A percentile compares a stretch with the other conserved stretches of the same genome.
Evolutionary conservation across 371 early-diverging fungal genomes (phyloP).

Genomic region (Mucor lusitanicus): DNA sequence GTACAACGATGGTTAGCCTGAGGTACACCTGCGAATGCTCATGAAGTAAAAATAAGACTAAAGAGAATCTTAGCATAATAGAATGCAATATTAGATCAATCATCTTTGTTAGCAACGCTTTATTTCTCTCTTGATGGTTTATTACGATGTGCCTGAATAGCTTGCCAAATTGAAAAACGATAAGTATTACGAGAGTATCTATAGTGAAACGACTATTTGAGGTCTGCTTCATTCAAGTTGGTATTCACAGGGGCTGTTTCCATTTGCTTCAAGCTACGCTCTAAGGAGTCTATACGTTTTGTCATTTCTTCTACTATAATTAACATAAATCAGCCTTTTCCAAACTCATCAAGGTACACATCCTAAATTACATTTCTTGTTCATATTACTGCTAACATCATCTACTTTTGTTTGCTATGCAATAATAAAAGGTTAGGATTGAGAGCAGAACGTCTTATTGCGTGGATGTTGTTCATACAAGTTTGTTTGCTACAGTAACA

Average conservation of each 20-base stretch:
- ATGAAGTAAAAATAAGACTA: too few species aligned
- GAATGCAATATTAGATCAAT: too few species aligned
- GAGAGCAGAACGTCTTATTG: neutral
- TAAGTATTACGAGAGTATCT: too few species aligned
- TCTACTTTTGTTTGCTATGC: constrained; percentile 18
- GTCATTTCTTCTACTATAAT: constrained; percentile 22
- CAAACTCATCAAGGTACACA: neutral
- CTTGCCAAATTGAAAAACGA: too few species aligned
- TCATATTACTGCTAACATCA: constrained; percentile 9
- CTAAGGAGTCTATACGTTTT: constrained; percentile 16
- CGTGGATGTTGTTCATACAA: constrained; percentile 4
- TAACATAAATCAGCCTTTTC: neutral
- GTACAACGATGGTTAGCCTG: too few species aligned
- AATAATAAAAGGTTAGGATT: neutral
- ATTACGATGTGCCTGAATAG: too few species aligned
- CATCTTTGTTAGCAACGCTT: too few species aligned
- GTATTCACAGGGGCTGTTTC: neutral
- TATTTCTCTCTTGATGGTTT: too few species aligned
- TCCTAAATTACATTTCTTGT: constrained; percentile 14
- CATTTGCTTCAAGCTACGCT: constrained; percentile 20
- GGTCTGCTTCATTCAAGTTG: neutral
- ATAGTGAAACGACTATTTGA: neutral
- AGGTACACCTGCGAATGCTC: too few species aligned
- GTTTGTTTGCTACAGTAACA: constrained; percentile 15
- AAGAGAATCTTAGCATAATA: too few species aligned